Base-by-base conservation (phyloP, 129 eudicot species). In the Flaveria brownii region DNA sequence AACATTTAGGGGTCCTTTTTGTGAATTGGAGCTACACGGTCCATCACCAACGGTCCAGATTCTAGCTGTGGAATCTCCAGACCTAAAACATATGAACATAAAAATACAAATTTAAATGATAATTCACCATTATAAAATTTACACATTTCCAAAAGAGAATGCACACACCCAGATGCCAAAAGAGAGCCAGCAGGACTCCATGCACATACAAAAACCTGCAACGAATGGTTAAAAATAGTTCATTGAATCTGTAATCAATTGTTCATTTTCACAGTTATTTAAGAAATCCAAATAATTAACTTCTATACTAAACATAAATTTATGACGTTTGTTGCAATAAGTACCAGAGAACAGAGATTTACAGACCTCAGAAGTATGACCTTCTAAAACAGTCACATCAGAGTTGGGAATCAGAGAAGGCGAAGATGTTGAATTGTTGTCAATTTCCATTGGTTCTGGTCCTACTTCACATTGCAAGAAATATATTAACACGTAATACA, bases 121-220 rank as follows among this genome's bases (percentile, higher is more conserved):
- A 80, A 74, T 66, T 61, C 43, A 15, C 61, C 54, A 49, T 49
- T 49, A 22, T 55, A 62, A 12, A 30, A 30, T 14, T 5, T 10
- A 8, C 1, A 22, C 25, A 9, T 33, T 62, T 33, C 1, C 69
- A 15, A 39, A 51, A 62, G 81, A 46, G 18, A 77, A 75, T 64
- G 46, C 22, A 82, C 96, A 22, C 30, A 93, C 97, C 97, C 98
- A 43, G 98, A 88, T 72, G 98, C 98, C 77, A 93, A 91, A 72
- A 93, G 92, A 46, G 97, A 88, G 46, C 92, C 98, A n/a, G 84
- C 70, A 49, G 98, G 97, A 82, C 93, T 90, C 98, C 98, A 93
- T 8, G 98, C 92, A 66, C 98, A 93, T 20, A 89, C 97, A 81
- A 89, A 93, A 83, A 93, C 98, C 98, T 93, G 89, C 26, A 56